These are phyloP conservation scores for Boletales sp. DNA, from an alignment of 768 basidiomycete genomes.

Conservation along the genomic window DNA sequence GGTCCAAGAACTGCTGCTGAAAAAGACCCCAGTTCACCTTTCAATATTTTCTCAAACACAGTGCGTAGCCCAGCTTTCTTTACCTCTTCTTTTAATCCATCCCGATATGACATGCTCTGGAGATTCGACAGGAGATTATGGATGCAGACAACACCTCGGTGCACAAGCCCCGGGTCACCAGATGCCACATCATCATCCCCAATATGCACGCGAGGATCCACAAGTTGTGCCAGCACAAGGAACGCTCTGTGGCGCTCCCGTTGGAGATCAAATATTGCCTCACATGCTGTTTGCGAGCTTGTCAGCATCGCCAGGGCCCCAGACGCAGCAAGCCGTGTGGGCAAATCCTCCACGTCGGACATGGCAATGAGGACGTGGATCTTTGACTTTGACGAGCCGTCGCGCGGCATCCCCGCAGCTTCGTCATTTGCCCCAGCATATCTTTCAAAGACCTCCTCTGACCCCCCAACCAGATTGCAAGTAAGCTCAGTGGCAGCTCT, in stretches of 20 bases:
- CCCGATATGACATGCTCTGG: conserved; percentile 35
- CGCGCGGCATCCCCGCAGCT: conserved; percentile 34
- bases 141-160: conserved; percentile 76
- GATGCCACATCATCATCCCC: conserved; percentile 22
- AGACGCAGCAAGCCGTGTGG: conserved; percentile 85
- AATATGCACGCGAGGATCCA: conserved; percentile 51
- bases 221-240: conserved; percentile 61
- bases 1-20: conserved; percentile 42
- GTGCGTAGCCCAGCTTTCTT: conserved; percentile 49
- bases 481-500: conserved; percentile 88
- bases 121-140: conserved; percentile 57
- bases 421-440: conserved; percentile 50
- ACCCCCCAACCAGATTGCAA: conserved; percentile 84
- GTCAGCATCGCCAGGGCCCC: conserved; percentile 86
- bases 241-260: conserved; percentile 60
- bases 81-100: conserved; percentile 48
- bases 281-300: conserved; percentile 55
- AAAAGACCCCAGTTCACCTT: conserved; percentile 34
- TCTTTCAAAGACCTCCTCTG: conserved; percentile 69
- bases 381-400: conserved; percentile 45
- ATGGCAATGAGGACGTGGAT: conserved; percentile 82
- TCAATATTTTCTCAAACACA: conserved; percentile 50
- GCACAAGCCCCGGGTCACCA: conserved; percentile 59
- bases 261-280: conserved; percentile 60
- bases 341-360: conserved; percentile 80